Base-by-base conservation (phyloP, 1,284 basidiomycete genomes). In the Entoloma clypeatum region DNA sequence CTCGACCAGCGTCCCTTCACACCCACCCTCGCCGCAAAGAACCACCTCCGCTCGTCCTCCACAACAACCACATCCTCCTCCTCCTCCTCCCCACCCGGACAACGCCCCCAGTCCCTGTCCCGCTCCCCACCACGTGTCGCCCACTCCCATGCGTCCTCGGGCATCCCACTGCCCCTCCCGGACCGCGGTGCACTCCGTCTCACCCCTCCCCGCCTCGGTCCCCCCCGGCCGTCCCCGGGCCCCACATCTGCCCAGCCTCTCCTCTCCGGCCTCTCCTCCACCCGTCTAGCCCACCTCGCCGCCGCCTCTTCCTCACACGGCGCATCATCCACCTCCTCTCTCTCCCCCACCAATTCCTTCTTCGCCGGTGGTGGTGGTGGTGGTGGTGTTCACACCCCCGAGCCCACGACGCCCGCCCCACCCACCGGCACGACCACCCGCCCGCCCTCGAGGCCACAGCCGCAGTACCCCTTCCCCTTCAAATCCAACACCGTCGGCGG, bases 401-500 rank as follows among this genome's bases (percentile, higher is more conserved):
- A 30, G 13, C 16, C 36, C 10, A n/a, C 42, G 17, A 18, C 23
- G 16, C n/a, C 43, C 13, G 26, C 38, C 1, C 18, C 25, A 7
- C 22, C 39, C n/a, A 35, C 38, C 7, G 28, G 10, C 3, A 22
- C 21, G 2, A 17, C 28, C 3, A 23, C 33, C 19, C 26, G 26
- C 37, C 26, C 38, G 13, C 22, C 33, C 27, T 21, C 33, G 25
- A 32, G 11, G 24, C 67, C 6, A 46, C 58, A 36, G 24, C 7
- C 25, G 6, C 46, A 44, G 30, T 51, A 48, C 44, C 53, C 53
- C 2, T 54, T 48, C 49, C 78, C 80, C 4, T 86, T 86, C 72
- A 86, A 85, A 56, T 75, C 79, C 3, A 76, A 76, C 32, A 81
- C 82, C 0, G 65, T 86, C 26, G 40, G n/a, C n/a, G n/a, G n/a